Evolutionary conservation across 1,139 yeast genomes (phyloP).

Genomic region (Nakaseomyces nivariensis): DNA sequence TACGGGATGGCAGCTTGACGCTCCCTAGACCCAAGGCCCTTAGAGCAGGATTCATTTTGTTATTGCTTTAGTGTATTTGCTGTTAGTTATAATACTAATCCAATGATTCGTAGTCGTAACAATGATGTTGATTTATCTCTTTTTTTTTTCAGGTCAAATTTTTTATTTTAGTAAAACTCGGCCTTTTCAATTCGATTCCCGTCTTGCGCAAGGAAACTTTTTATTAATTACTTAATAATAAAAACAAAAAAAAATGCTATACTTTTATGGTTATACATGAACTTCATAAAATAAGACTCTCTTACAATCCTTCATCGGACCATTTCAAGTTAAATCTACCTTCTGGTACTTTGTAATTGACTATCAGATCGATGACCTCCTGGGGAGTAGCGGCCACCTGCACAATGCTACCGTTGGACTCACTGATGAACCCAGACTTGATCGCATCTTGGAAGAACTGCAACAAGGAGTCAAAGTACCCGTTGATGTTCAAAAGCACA

Average conservation of each 20-base stretch:
- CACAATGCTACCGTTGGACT: slow-evolving; percentile 56
- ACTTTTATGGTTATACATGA: no score
- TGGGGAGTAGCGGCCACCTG: slow-evolving; percentile 59
- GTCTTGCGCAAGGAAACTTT: not conserved
- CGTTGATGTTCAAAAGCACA: slow-evolving; percentile 65
- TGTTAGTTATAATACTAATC: no score
- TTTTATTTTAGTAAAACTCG: no score
- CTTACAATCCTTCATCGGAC: slow-evolving; percentile 33
- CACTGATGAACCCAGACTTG: slow-evolving; percentile 56
- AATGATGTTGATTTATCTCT: not conserved
- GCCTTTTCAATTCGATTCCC: not conserved
- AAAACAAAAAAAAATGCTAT: no score
- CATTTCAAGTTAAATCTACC: slow-evolving; percentile 71
- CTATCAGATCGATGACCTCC: slow-evolving; percentile 54
- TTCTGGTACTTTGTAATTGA: slow-evolving; percentile 54
- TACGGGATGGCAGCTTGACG: slow-evolving; percentile 73
- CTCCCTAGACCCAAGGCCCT: slow-evolving; percentile 79
- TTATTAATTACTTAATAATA: no score
- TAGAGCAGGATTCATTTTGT: slow-evolving; percentile 66
- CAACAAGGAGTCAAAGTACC: slow-evolving; percentile 67
- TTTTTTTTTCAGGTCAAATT: not conserved
- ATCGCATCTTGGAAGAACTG: slow-evolving; percentile 49
- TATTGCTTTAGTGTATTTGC: no score
- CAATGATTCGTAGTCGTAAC: no score
- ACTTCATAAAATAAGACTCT: no score